Evolutionary conservation across 1,284 basidiomycete genomes (phyloP).

Genomic region (Erythrobasidium hasegawianum): DNA sequence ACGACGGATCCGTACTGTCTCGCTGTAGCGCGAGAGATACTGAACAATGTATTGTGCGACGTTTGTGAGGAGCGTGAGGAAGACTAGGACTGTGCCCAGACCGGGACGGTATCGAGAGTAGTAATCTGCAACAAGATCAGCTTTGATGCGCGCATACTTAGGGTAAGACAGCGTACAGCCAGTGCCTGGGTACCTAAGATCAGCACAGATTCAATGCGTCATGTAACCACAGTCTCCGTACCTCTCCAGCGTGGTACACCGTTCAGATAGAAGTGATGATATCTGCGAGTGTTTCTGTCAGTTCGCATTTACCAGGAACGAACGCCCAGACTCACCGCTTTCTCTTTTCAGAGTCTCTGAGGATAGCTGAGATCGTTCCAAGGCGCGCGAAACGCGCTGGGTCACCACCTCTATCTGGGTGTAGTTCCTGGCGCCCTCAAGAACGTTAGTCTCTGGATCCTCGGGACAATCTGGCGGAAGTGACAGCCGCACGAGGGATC

Average conservation of each 20-base stretch:
- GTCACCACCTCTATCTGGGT: constrained; percentile 51
- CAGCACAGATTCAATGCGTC: neutral
- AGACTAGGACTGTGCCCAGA: constrained; percentile 68
- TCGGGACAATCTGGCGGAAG: constrained; percentile 68
- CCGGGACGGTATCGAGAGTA: constrained; percentile 89
- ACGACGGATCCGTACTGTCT: constrained; percentile 60
- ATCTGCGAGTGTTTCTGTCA: neutral
- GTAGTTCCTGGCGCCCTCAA: constrained; percentile 35
- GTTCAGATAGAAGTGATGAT: constrained; percentile 87
- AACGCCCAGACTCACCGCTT: constrained; percentile 58
- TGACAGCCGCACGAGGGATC: constrained; percentile 51
- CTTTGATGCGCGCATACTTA: neutral
- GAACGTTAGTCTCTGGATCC: neutral
- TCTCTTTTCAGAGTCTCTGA: constrained; percentile 69
- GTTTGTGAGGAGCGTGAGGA: constrained; percentile 69
- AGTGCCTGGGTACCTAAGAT: constrained; percentile 36
- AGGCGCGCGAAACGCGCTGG: constrained; percentile 83
- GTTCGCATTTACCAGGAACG: neutral
- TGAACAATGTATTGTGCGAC: constrained; percentile 74
- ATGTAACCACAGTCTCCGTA: constrained; percentile 35
- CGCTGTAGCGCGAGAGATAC: constrained; percentile 67
- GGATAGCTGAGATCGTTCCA: constrained; percentile 75
- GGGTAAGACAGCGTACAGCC: constrained; percentile 37
- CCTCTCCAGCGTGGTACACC: constrained; percentile 83
- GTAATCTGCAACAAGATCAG: constrained; percentile 61